Percentiles rank a stretch among this genome's conserved stretches.
Evolutionary conservation across 768 basidiomycete genomes (phyloP).

Genomic region (Pleurotus tuoliensis): DNA sequence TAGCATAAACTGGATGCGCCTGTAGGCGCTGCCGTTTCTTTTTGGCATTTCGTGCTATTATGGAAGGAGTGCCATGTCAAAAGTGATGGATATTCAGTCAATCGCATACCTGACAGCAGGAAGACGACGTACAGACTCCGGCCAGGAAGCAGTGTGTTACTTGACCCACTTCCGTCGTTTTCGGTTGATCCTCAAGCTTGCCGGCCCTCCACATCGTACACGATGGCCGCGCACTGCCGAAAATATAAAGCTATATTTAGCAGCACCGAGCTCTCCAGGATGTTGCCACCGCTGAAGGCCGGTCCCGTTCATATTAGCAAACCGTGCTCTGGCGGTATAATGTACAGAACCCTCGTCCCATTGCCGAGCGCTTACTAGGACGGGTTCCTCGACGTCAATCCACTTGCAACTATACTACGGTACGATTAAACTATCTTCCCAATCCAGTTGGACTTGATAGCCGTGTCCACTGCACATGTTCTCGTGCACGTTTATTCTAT

Average conservation of each 20-base stretch:
- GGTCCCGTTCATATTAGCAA: not conserved
- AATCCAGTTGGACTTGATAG: not conserved
- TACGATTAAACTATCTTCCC: too few relatives aligned
- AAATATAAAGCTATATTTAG: not conserved
- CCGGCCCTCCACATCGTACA: not conserved
- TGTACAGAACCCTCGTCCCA: not conserved
- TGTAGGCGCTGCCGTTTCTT: too few relatives aligned
- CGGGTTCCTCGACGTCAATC: not conserved
- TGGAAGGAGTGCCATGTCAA: too few relatives aligned
- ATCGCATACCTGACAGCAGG: too few relatives aligned
- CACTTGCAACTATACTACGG: not conserved
- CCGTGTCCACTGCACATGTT: not conserved
- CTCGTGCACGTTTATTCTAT: not conserved
- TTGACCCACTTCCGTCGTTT: slow-evolving; percentile 4
- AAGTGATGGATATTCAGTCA: too few relatives aligned
- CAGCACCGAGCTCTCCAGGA: not conserved
- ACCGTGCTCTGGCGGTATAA: not conserved
- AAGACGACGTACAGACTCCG: too few relatives aligned
- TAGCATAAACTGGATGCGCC: too few relatives aligned
- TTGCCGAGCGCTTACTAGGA: not conserved
- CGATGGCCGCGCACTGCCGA: not conserved
- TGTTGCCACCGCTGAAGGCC: not conserved
- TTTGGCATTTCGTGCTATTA: too few relatives aligned
- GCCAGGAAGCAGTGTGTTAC: too few relatives aligned
- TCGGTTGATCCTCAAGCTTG: not conserved